Base-by-base conservation (phyloP, 1,139 yeast species). In the Meyerozyma smithsonii region DNA sequence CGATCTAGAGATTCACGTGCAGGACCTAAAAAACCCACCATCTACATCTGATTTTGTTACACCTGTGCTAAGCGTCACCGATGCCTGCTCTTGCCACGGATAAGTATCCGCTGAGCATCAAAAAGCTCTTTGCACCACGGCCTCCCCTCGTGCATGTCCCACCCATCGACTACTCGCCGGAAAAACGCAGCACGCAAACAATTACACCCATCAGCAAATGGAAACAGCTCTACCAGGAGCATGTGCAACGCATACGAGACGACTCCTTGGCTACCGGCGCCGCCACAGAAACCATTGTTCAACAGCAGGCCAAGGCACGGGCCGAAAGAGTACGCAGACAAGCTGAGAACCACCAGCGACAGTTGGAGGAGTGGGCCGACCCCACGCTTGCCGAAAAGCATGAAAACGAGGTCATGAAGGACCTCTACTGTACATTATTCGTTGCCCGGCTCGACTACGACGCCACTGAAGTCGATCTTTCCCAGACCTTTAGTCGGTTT, bases 371-470 rank as follows among this genome's bases (percentile, higher is more conserved):
- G 40, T 68, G 74, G 75, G 57, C 64, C 43, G 62, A 64, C 39
- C 59, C 65, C 73, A 88, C 69, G 69, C 47, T 90, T 78, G 21
- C 65, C 50, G 37, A 61, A 54, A 28, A 58, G 35, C 51, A 58
- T 38, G 95, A 87, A 52, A 73, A 77, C 5, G 78, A 82, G 39
- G 68, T 73, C 46, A 83, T 84, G 8, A 66, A 65, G 41, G 95
- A 89, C 52, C 95, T 97, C 0, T 81, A 73, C 54, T 69, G 71
- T 43, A 90, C 97, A 0, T 72, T 92, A 2, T 89, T 92, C 54
- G 72, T 92, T 2, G 82, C 84, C 0, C 65, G 97, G 40, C 60
- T 90, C 40, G 77, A 79, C 38, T 89, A 84, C 54, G 62, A 64
- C 5, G 63, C 77, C n/a, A 76, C 79, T 0, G 96, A 89, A 51